A percentile compares a stretch with the other conserved stretches of the same genome.
These are phyloP conservation scores for Xylariaceae sp. DNA, from an alignment of 2,329 filamentous ascomycete species.

Conservation along the genomic window DNA sequence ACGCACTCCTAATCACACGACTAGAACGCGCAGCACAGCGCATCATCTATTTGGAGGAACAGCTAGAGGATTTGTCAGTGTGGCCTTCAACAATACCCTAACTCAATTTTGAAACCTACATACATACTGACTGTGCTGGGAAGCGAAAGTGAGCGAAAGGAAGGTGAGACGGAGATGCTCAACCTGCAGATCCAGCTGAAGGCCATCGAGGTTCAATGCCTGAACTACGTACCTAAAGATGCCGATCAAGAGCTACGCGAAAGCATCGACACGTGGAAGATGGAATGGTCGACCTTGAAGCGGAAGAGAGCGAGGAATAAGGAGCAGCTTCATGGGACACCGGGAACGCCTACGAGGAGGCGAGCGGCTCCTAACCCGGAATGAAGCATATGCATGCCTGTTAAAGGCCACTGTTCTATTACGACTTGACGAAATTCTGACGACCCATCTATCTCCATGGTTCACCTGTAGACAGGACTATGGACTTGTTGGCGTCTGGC, in stretches of 20 bases:
- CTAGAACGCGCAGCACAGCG: slow-evolving; percentile 64
- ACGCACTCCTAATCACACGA: slow-evolving; percentile 64
- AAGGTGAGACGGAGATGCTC: slow-evolving; percentile 65
- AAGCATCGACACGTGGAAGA: slow-evolving; percentile 67
- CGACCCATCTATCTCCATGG: slow-evolving; percentile 6
- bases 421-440: slow-evolving; percentile 15
- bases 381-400: not conserved
- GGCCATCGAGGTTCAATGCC: slow-evolving; percentile 66
- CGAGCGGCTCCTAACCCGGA: not conserved
- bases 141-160: slow-evolving; percentile 62
- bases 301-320: slow-evolving; percentile 48
- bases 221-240: slow-evolving; percentile 53
- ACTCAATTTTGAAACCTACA: slow-evolving; percentile 6
- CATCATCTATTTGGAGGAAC: slow-evolving; percentile 65
- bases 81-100: slow-evolving; percentile 9
- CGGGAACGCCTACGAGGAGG: slow-evolving; percentile 29
- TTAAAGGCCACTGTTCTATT: not conserved
- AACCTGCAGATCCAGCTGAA: slow-evolving; percentile 68
- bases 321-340: slow-evolving; percentile 14
- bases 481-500: not conserved
- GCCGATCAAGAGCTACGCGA: slow-evolving; percentile 63
- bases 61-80: slow-evolving; percentile 63
- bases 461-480: not conserved
- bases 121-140: slow-evolving; percentile 20
- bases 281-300: slow-evolving; percentile 63